Evolutionary conservation across 805 yeast genomes (phyloP), one percentile per base, ranked within the genome.

Genomic region (Kluyveromyces aestuarii): DNA sequence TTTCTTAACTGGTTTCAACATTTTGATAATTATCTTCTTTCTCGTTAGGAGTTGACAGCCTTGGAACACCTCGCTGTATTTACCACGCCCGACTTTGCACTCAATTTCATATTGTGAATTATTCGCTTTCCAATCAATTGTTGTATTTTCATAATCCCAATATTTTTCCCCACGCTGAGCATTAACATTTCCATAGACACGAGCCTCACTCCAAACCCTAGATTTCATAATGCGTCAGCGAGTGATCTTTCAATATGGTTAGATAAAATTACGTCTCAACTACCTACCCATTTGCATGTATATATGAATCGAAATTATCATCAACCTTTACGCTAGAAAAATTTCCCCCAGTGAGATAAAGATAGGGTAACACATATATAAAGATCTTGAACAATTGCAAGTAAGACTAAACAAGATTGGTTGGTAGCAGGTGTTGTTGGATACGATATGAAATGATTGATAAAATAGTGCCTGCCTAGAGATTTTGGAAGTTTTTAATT

Each of bases 11-110:
- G 97, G 97, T 66, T 90, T 90, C 59, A 90, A 73, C 56, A 88
- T 95, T 64, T 90, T 90, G 55, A 90, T 86, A 40, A 90, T 91
- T 59, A 93, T 84, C 40, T 74, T 73, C 49, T 72, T 75, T 47
- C 79, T 81, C 53, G 77, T 78, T 48, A 77, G 72, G 45, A 86
- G 71, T 61, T 86, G 83, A 41, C 82, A 75, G 27, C 96, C 96
- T 63, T 82, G 84, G 64, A 90, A 90, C 30, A 90, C 97, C 66
- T 90, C 97, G n/a, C 95, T 84, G 68, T 89, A 90, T 70, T 87
- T 90, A 25, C 97, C 97, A 49, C 96, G 77, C 13, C 97, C 97
- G 17, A 90, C 83, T 67, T 89, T 87, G 53, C 76, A 75, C 47
- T 85, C 77, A 52, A 90, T 84, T 64, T 90, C 97, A 62, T 84